These are phyloP conservation scores for Amanita phalloides DNA, from an alignment of 768 basidiomycete genomes.

Conservation along the genomic window DNA sequence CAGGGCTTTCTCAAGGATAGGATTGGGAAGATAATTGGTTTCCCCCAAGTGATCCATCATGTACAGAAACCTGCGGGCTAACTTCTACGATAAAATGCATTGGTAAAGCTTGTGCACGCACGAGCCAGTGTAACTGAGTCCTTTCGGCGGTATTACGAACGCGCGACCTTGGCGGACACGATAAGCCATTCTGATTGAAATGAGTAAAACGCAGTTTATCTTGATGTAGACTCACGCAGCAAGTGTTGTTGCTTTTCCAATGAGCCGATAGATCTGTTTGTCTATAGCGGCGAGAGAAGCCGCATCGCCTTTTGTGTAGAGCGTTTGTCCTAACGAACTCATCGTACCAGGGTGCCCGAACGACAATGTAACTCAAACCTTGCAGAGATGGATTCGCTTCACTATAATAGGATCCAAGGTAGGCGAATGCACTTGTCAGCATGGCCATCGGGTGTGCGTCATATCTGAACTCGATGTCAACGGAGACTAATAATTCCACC, in stretches of 20 bases:
- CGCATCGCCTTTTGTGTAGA: constrained; percentile 60
- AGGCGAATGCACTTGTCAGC: constrained; percentile 77
- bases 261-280: constrained; percentile 82
- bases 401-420: constrained; percentile 78
- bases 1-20: constrained; percentile 77
- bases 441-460: constrained; percentile 93
- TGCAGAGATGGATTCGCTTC: constrained; percentile 85
- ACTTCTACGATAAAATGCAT: neutral
- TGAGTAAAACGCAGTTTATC: neutral
- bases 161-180: constrained; percentile 84
- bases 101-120: constrained; percentile 22
- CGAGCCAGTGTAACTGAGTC: constrained; percentile 79
- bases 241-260: constrained; percentile 82
- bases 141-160: constrained; percentile 77
- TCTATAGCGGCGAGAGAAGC: constrained; percentile 74
- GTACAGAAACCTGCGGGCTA: constrained; percentile 59
- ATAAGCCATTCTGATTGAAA: constrained; percentile 68
- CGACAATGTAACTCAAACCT: constrained; percentile 29
- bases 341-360: neutral
- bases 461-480: constrained; percentile 36
- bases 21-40: constrained; percentile 68
- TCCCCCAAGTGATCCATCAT: constrained; percentile 80
- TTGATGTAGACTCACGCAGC: constrained; percentile 49
- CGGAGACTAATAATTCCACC: neutral
- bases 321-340: constrained; percentile 49